phyloP scores from a whole-genome alignment of 2,329 filamentous ascomycete species.

The Pseudogymnoascus sp. region DNA sequence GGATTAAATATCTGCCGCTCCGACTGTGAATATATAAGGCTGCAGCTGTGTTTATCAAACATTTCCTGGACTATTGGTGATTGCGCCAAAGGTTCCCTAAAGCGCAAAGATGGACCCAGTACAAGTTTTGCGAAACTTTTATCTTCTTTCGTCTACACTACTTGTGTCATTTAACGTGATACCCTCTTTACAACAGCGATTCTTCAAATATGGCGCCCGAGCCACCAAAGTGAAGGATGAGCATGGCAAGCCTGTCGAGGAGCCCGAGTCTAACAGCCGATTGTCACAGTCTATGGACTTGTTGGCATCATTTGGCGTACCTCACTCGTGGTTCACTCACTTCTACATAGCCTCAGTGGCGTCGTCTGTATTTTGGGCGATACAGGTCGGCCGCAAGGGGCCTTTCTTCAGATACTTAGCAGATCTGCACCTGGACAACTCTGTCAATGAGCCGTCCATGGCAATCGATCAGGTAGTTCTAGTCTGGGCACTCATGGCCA shows the following conservation, averaged over 20 bases:
- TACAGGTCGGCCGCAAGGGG: conserved; percentile 51
- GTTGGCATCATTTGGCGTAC: conserved; percentile 41
- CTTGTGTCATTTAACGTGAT: conserved; percentile 24
- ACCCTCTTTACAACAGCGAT: conserved; percentile 23
- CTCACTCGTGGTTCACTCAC: conserved; percentile 81
- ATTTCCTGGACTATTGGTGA: background rate
- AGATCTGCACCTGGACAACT: conserved; percentile 25
- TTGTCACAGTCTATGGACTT: conserved; percentile 17
- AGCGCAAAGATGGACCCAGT: conserved; percentile 21
- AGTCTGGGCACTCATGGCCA: conserved; percentile 62
- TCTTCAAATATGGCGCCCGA: conserved; percentile 29
- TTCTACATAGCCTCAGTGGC: conserved; percentile 70
- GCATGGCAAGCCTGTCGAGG: conserved; percentile 6
- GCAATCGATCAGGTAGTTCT: conserved; percentile 52
- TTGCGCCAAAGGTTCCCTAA: background rate
- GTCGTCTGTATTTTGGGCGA: conserved; percentile 65
- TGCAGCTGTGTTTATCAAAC: background rate
- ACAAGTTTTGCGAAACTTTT: conserved; percentile 24
- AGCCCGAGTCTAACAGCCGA: conserved; percentile 7
- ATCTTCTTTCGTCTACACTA: conserved; percentile 22
- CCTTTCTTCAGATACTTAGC: conserved; percentile 41
- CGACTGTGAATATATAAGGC: background rate
- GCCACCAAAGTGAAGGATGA: conserved; percentile 12
- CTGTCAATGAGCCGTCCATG: conserved; percentile 35
- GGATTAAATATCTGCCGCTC: background rate